These are phyloP conservation scores for Tripidium arundinaceum DNA, from an alignment of 202 grass and related monocot species.

Conservation along the genomic window DNA sequence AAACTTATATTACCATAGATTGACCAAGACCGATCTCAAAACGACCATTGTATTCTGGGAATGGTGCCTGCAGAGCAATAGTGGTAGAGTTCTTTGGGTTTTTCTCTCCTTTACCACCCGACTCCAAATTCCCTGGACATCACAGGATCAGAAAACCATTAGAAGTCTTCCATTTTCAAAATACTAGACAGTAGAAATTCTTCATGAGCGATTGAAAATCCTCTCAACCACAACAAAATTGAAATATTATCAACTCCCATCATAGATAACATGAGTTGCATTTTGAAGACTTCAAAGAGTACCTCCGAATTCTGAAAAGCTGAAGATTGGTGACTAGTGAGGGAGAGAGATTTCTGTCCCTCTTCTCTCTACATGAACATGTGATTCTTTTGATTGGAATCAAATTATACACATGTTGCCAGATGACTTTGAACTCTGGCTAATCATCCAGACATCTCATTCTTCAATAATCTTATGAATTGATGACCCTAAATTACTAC, in stretches of 20 bases:
- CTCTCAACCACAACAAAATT: background rate
- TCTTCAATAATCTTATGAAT: no score
- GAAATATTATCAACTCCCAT: background rate
- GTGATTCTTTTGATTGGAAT: no score
- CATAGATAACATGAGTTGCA: background rate
- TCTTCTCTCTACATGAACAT: no score
- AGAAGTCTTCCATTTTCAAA: background rate
- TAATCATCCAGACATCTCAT: no score
- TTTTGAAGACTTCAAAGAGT: background rate
- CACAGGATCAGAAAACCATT: conserved; percentile 4
- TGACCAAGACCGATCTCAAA: conserved; percentile 61
- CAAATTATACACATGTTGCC: no score
- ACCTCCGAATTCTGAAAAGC: background rate
- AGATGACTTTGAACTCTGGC: no score
- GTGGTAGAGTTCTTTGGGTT: conserved; percentile 35
- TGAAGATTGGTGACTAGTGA: background rate
- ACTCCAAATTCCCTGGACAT: conserved; percentile 38
- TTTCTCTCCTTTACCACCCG: conserved; percentile 45
- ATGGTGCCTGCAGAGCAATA: conserved; percentile 38
- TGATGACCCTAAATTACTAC: no score
- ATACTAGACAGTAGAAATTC: background rate
- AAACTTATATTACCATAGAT: conserved; percentile 48
- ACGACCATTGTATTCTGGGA: conserved; percentile 49
- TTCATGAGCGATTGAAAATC: background rate
- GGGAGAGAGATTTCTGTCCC: no score